Conservation (phyloP, 805 yeast genomes). For the Helenozyma baotianmanensis region DNA sequence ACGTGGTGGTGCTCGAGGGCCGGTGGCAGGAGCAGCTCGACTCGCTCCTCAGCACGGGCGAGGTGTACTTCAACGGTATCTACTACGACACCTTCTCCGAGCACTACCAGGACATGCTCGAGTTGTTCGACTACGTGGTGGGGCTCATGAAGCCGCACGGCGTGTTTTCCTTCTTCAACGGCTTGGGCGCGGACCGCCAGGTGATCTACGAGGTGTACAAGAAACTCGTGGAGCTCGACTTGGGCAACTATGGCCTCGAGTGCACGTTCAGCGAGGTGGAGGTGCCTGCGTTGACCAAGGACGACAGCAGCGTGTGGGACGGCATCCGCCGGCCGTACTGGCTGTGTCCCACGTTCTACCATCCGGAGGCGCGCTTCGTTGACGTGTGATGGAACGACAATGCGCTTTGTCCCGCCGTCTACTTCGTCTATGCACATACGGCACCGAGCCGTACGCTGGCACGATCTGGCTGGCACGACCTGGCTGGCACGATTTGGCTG, state of each 20-base stretch:
- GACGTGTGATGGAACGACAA: too few species aligned
- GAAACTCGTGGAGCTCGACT: constrained; percentile 73
- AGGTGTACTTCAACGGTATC: constrained; percentile 81
- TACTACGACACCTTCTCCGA: constrained; percentile 94
- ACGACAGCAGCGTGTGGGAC: constrained; percentile 51
- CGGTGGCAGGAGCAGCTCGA: constrained; percentile 87
- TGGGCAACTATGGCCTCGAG: constrained; percentile 70
- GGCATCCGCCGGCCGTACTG: constrained; percentile 61
- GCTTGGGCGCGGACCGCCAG: constrained; percentile 51
- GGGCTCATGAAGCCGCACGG: constrained; percentile 83
- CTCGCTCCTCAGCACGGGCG: constrained; percentile 52
- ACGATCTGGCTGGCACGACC: too few species aligned
- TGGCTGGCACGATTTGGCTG: too few species aligned
- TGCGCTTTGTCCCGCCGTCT: too few species aligned
- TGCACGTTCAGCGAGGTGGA: constrained; percentile 50
- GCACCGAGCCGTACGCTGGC: too few species aligned
- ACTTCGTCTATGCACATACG: too few species aligned
- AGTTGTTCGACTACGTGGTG: constrained; percentile 73
- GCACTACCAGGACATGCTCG: constrained; percentile 84
- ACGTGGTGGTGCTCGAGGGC: constrained; percentile 77
- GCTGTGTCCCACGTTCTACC: constrained; percentile 65
- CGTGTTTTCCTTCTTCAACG: constrained; percentile 86
- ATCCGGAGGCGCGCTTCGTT: constrained; percentile 54
- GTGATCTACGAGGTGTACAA: constrained; percentile 65
- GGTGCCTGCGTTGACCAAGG: constrained; percentile 39